These are phyloP conservation scores for Colletotrichum somersetense DNA, from an alignment of 2,329 filamentous ascomycete genomes.

Conservation along the genomic window DNA sequence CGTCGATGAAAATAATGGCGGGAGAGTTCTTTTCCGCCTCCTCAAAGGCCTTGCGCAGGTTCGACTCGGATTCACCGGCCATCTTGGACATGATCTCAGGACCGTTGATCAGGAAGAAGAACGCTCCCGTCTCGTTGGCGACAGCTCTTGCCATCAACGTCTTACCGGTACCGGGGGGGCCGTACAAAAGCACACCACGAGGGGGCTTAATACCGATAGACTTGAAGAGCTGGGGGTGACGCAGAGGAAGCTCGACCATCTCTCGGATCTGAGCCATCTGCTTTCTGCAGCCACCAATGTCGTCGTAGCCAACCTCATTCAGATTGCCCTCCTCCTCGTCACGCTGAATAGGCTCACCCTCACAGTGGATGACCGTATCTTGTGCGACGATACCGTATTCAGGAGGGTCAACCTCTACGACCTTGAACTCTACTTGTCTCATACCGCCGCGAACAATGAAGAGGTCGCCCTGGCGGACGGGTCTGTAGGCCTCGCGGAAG, in stretches of 20 bases:
- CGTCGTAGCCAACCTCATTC: constrained; percentile 98
- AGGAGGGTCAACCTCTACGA: constrained; percentile 97
- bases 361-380: constrained; percentile 98
- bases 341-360: constrained; percentile 94
- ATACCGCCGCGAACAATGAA: constrained; percentile 98
- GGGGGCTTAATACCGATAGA: constrained; percentile 99
- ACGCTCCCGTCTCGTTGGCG: constrained; percentile 97
- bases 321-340: constrained; percentile 99
- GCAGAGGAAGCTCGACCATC: constrained; percentile 95
- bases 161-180: constrained; percentile 98
- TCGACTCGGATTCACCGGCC: constrained; percentile 99
- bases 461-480: constrained; percentile 95
- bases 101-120: constrained; percentile 99
- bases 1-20: constrained; percentile 99
- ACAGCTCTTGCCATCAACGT: constrained; percentile 99
- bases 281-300: constrained; percentile 99
- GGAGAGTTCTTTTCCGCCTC: constrained; percentile 99
- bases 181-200: constrained; percentile 95
- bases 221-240: constrained; percentile 99
- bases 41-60: constrained; percentile 98
- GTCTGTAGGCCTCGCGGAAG: constrained; percentile 98
- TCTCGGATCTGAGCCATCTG: constrained; percentile 99
- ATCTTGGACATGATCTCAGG: constrained; percentile 99
- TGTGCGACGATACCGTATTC: constrained; percentile 99
- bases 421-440: constrained; percentile 99